Percentiles rank a stretch among this genome's conserved stretches.
These are phyloP conservation scores for Benincasa hispida DNA, from an alignment of 306 rosid genomes.

Conservation along the genomic window DNA sequence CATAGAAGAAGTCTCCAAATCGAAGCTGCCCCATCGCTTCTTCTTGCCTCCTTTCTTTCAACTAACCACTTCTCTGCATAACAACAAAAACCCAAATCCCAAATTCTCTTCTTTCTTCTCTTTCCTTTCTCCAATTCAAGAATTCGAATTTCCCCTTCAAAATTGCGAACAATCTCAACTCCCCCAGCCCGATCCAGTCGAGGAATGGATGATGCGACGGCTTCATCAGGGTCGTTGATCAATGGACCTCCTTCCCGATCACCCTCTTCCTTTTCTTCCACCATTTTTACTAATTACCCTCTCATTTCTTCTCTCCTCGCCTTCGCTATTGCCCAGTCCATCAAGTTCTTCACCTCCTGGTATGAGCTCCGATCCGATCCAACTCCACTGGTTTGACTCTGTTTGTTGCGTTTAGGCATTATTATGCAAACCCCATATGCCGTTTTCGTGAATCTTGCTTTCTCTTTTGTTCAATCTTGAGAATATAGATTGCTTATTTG, in stretches of 20 bases:
- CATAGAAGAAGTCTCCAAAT: neutral
- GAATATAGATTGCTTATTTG: neutral
- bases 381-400: neutral
- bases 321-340: constrained; percentile 47
- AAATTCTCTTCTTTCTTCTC: neutral
- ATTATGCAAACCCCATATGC: neutral
- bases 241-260: constrained; percentile 8
- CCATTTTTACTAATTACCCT: constrained; percentile 42
- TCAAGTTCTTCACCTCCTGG: constrained; percentile 53
- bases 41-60: neutral
- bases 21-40: neutral
- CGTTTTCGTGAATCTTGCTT: neutral
- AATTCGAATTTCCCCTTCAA: neutral
- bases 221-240: constrained; percentile 12
- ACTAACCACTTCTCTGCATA: neutral
- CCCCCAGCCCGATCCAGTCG: neutral
- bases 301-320: constrained; percentile 48
- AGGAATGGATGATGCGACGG: constrained; percentile 21
- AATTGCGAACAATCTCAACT: neutral
- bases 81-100: neutral
- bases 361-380: constrained; percentile 13
- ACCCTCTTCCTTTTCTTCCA: constrained; percentile 13
- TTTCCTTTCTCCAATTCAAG: neutral
- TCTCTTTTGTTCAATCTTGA: neutral
- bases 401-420: neutral